Conservation (phyloP, 2,329 filamentous ascomycete species). For the Ascochyta fabae region DNA sequence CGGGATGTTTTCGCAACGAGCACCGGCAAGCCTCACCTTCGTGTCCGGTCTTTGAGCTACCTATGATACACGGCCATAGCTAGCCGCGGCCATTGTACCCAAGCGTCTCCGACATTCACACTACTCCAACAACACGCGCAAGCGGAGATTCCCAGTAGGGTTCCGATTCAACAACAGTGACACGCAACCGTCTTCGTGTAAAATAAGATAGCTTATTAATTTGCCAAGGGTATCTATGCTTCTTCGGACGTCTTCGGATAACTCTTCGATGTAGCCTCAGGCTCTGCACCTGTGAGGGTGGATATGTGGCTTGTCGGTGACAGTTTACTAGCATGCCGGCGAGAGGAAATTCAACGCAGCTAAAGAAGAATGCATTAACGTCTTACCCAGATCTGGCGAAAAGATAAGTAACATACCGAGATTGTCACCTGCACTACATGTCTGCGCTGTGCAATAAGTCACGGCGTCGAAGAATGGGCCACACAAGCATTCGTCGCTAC, state of each 20-base stretch:
- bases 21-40: conserved; percentile 1
- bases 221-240: conserved; percentile 14
- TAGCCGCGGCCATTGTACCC: conserved; percentile 1
- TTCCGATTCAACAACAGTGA: neutral
- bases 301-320: neutral
- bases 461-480: conserved; percentile 44
- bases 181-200: neutral
- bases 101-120: neutral
- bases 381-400: neutral
- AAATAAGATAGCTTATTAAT: conserved; percentile 4
- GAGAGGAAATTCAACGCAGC: conserved; percentile 18
- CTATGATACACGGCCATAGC: neutral
- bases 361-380: conserved; percentile 1
- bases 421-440: conserved; percentile 41
- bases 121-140: neutral
- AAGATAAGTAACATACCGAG: conserved; percentile 31
- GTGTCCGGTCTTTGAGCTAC: neutral
- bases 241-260: conserved; percentile 1
- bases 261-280: neutral
- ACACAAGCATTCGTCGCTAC: conserved; percentile 41
- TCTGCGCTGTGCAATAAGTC: conserved; percentile 35
- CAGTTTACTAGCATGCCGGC: conserved; percentile 9
- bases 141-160: neutral
- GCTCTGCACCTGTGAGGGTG: neutral
- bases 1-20: conserved; percentile 4